phyloP scores from a whole-genome alignment of 2,329 filamentous ascomycete genomes.

The Camillea tinctor region DNA sequence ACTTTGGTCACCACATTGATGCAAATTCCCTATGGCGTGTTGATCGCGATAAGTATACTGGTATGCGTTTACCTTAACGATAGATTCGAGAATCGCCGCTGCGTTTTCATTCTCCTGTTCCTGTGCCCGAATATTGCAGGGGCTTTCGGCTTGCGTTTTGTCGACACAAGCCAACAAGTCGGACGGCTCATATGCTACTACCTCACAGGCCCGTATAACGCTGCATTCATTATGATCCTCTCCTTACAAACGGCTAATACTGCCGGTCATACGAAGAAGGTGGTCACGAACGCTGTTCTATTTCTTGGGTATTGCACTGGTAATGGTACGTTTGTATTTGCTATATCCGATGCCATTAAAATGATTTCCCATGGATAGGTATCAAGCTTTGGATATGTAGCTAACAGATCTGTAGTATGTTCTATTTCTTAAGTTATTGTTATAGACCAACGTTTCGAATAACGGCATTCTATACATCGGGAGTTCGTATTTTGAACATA shows the following conservation, averaged over 20 bases:
- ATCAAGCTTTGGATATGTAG: neutral
- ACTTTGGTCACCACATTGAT: slow-evolving; percentile 53
- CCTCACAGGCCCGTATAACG: slow-evolving; percentile 54
- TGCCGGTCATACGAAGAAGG: slow-evolving; percentile 57
- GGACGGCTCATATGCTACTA: slow-evolving; percentile 54
- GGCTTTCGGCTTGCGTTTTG: slow-evolving; percentile 51
- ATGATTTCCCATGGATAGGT: neutral
- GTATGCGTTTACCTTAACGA: slow-evolving; percentile 23
- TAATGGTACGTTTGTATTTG: slow-evolving; percentile 34
- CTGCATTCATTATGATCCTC: slow-evolving; percentile 49
- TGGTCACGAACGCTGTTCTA: slow-evolving; percentile 55
- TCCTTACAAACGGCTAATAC: slow-evolving; percentile 40
- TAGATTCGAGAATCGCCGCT: slow-evolving; percentile 22
- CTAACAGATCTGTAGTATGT: neutral
- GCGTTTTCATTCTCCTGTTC: slow-evolving; percentile 45
- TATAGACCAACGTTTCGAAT: no score
- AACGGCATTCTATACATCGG: no score
- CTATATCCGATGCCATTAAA: neutral
- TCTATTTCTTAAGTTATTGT: neutral
- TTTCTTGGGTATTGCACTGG: slow-evolving; percentile 54
- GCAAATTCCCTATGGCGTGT: slow-evolving; percentile 42
- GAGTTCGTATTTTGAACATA: no score
- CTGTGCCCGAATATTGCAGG: slow-evolving; percentile 52
- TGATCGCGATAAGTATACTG: slow-evolving; percentile 24
- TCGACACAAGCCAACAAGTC: slow-evolving; percentile 41